These are phyloP conservation scores for Globisporangium splendens DNA, from an alignment of 352 stramenopile genomes.

Conservation along the genomic window DNA sequence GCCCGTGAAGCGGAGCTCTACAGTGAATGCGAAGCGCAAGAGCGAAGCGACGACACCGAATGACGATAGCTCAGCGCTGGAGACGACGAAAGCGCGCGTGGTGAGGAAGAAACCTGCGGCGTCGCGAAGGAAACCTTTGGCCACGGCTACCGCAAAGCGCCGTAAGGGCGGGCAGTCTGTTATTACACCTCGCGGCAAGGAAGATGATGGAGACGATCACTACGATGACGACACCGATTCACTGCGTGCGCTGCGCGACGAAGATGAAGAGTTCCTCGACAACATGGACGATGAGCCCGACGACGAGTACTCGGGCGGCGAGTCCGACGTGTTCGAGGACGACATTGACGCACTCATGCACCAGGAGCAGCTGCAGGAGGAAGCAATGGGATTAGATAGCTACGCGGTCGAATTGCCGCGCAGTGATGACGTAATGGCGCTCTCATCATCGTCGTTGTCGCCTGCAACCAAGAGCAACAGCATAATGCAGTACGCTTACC, in stretches of 20 bases:
- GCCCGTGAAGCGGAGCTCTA: conserved; percentile 1
- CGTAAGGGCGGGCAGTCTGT: background rate
- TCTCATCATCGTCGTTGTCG: no score
- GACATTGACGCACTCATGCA: conserved; percentile 65
- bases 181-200: background rate
- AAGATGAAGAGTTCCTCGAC: conserved; percentile 36
- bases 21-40: background rate
- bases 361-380: conserved; percentile 38
- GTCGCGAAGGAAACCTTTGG: conserved; percentile 2
- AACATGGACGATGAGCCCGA: conserved; percentile 44
- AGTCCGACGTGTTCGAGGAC: conserved; percentile 78
- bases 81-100: background rate
- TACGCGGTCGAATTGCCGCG: conserved; percentile 40
- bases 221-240: conserved; percentile 8
- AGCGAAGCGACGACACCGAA: no score
- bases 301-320: conserved; percentile 41
- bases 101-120: background rate
- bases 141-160: conserved; percentile 1
- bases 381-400: conserved; percentile 43
- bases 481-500: conserved; percentile 42
- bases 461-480: no score
- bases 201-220: conserved; percentile 4
- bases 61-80: background rate
- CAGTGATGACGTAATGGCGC: no score
- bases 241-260: conserved; percentile 15